Conservation (phyloP, 1,139 yeast genomes). For the Scheffersomyces insectosa region DNA sequence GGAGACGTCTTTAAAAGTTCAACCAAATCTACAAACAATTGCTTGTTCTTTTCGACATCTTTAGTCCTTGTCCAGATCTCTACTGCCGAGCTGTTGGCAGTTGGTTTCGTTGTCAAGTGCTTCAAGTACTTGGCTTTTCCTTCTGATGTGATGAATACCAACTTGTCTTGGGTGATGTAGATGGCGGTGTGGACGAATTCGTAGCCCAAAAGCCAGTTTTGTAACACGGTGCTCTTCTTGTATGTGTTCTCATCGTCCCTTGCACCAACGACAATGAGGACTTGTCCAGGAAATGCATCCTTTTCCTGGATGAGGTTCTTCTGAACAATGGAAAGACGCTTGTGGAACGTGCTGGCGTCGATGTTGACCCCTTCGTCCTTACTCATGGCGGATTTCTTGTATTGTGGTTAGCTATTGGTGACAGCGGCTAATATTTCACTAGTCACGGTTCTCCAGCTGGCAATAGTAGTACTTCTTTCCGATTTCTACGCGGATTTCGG, state of each 20-base stretch:
- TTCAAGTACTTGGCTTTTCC: slow-evolving; percentile 84
- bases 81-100: slow-evolving; percentile 45
- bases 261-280: slow-evolving; percentile 77
- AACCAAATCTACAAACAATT: slow-evolving; percentile 62
- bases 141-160: slow-evolving; percentile 73
- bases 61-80: slow-evolving; percentile 79
- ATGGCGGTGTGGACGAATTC: slow-evolving; percentile 91
- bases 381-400: not conserved
- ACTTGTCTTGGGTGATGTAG: slow-evolving; percentile 60
- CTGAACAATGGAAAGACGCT: slow-evolving; percentile 43
- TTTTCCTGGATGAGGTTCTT: slow-evolving; percentile 39
- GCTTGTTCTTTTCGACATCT: slow-evolving; percentile 73
- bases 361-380: slow-evolving; percentile 34
- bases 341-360: slow-evolving; percentile 40
- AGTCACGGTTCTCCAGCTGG: too few relatives aligned
- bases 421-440: too few relatives aligned
- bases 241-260: slow-evolving; percentile 87
- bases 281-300: slow-evolving; percentile 40
- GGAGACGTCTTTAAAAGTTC: slow-evolving; percentile 37
- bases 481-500: too few relatives aligned
- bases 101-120: slow-evolving; percentile 45
- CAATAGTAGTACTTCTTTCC: too few relatives aligned
- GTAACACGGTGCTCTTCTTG: slow-evolving; percentile 84
- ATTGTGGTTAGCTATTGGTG: not conserved
- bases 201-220: slow-evolving; percentile 91